These are phyloP conservation scores for Coccomyxa sp. DNA, from an alignment of 139 green algal species.

Conservation along the genomic window DNA sequence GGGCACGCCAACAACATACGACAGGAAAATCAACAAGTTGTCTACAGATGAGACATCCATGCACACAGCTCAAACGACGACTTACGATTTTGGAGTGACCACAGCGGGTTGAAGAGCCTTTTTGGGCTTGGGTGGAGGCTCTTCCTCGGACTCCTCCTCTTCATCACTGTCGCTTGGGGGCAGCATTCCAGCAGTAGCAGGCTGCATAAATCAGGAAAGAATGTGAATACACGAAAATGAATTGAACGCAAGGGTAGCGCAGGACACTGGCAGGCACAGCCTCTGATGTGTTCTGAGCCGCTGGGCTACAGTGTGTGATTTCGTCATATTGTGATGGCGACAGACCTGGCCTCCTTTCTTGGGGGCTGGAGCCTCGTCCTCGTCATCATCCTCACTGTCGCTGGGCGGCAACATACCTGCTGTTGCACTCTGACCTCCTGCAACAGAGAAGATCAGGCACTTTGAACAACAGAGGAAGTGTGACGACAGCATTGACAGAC, in stretches of 20 bases:
- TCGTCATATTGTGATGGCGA: neutral
- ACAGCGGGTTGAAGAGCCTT: neutral
- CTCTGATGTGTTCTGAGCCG: no score
- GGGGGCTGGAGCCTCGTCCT: conserved; percentile 13
- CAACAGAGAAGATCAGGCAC: neutral
- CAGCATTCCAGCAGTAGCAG: conserved; percentile 63
- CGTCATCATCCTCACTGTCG: conserved; percentile 56
- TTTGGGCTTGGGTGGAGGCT: conserved; percentile 23
- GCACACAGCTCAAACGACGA: neutral
- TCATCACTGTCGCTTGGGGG: conserved; percentile 64
- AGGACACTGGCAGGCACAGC: no score
- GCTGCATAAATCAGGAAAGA: conserved; percentile 25
- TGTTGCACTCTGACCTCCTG: conserved; percentile 47
- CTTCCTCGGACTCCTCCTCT: conserved; percentile 37
- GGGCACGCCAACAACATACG: no score
- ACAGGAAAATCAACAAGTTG: no score
- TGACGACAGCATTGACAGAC: neutral
- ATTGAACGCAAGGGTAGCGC: no score
- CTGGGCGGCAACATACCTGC: conserved; percentile 73
- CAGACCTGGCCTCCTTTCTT: conserved; percentile 13
- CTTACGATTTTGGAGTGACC: neutral
- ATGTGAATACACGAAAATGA: no score
- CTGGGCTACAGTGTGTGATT: no score
- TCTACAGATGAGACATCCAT: no score
- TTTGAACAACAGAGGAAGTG: neutral